Base-by-base conservation (phyloP, 2,329 filamentous ascomycete genomes). In the Trichoderma oligosporum region DNA sequence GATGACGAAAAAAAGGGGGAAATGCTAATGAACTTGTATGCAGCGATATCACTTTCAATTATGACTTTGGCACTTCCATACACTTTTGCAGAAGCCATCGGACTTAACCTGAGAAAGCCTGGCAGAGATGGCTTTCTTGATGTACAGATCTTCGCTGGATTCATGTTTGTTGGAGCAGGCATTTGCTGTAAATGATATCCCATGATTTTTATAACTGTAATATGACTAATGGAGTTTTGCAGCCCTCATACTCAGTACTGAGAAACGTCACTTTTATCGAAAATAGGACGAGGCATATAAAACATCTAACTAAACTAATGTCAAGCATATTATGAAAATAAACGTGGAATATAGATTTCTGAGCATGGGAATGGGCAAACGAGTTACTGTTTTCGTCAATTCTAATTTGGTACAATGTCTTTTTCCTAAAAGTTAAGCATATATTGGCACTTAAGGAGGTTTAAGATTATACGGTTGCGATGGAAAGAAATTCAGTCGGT, bases 61-160 rank as follows among this genome's bases (percentile, higher is more conserved):
- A 7, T 55, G 11, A 55, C 52, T 4, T 18, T 55, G 7, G 31
- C 52, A 7, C 16, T 55, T 24, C 52, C 52, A 1, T 55, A 55
- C 16, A 55, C 52, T 8, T 55, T 55, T 55, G 52, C 52, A 1
- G 52, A 55, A n/a, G 41, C 52, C 7, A 55, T 55, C 11, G 52
- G 41, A 0, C 52, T 55, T 1, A 55, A 41, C 52, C 25, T 55
- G 31, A 45, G 41, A 14, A 55, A 55, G 27, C 24, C 52, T 2
- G 52, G 52, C 2, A 14, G 4, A 14, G 24, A 55, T 36, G 52
- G 52, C 0, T 55, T 55, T 12, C 31, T 55, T 18, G 16, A 55
- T 5, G 41, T 55, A 8, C 52, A 55, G 22, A 27, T 46, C 3
- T 55, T 46, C 18, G 31, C 52, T 3, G 52, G 52, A 14, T n/a